Conservation (phyloP, 2,329 filamentous ascomycete species). For the Xenoacremonium recifei region DNA sequence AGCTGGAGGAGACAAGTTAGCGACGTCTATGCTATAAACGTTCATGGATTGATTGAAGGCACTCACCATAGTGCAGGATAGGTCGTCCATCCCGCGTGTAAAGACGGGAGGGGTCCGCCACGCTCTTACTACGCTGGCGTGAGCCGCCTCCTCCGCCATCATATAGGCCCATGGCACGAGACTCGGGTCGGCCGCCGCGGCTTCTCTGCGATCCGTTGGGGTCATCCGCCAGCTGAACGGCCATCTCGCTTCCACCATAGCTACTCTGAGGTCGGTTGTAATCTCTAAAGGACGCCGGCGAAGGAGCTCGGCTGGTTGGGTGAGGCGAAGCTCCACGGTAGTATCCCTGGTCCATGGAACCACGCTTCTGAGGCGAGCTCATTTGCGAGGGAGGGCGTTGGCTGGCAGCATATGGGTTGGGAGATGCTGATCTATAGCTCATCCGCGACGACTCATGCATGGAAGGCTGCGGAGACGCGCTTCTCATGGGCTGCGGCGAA, state of each 20-base stretch:
- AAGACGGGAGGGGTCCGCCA: constrained; percentile 78
- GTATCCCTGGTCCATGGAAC: constrained; percentile 47
- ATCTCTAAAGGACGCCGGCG: constrained; percentile 48
- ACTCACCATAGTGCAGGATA: constrained; percentile 92
- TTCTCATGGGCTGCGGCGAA: constrained; percentile 68
- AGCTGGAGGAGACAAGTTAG: constrained; percentile 52
- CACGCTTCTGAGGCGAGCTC: constrained; percentile 41
- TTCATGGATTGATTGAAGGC: neutral
- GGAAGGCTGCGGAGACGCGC: constrained; percentile 60
- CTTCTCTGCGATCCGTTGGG: constrained; percentile 58
- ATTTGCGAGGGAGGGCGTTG: constrained; percentile 36
- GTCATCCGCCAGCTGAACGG: constrained; percentile 65
- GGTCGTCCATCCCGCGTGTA: constrained; percentile 83
- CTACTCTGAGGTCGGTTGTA: constrained; percentile 51
- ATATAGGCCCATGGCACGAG: constrained; percentile 55
- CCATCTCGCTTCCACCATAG: constrained; percentile 57
- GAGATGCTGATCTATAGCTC: constrained; percentile 52
- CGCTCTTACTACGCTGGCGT: constrained; percentile 73
- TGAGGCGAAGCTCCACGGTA: constrained; percentile 53
- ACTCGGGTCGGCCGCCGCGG: constrained; percentile 48
- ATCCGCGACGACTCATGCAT: constrained; percentile 43
- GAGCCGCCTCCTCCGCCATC: constrained; percentile 49
- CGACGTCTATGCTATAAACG: neutral
- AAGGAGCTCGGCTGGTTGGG: constrained; percentile 44
- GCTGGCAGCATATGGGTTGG: constrained; percentile 58